Conservation (phyloP, 1,284 basidiomycete species). For the Cronartium quercuum region DNA sequence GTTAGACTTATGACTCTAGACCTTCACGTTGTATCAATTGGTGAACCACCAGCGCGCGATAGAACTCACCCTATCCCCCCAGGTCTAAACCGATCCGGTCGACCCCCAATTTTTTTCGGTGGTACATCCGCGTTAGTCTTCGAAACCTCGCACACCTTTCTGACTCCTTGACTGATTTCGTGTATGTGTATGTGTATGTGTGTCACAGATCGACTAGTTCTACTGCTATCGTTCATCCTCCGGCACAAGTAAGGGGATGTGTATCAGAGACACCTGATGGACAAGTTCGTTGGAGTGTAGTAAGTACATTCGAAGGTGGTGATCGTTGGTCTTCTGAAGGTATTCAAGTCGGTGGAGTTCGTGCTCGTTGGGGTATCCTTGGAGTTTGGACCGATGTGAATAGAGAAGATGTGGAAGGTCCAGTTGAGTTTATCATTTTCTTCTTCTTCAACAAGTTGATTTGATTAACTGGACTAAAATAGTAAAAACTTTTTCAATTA, state of each 20-base stretch:
- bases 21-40: conserved; percentile 20
- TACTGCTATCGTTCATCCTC: not conserved
- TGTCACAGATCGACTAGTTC: not conserved
- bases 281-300: conserved; percentile 20
- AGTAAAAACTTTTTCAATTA: not conserved
- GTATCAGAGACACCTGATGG: conserved; percentile 20
- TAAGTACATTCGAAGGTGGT: not conserved
- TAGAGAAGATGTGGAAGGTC: conserved; percentile 2
- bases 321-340: conserved; percentile 31
- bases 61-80: not conserved
- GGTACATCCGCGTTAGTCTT: conserved; percentile 21
- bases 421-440: not conserved
- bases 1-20: conserved; percentile 24
- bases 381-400: conserved; percentile 29
- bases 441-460: not conserved
- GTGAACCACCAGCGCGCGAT: not conserved
- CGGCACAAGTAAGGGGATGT: conserved; percentile 8
- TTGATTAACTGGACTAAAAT: not conserved
- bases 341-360: conserved; percentile 28
- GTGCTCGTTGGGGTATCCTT: conserved; percentile 23
- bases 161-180: no score
- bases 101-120: conserved; percentile 17
- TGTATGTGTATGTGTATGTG: no score
- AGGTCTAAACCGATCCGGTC: not conserved
- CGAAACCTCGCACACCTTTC: no score